Evolutionary conservation across 345 rosid genomes (phyloP), one percentile per base, ranked within the genome.

Genomic region (Carallia brachiata): DNA sequence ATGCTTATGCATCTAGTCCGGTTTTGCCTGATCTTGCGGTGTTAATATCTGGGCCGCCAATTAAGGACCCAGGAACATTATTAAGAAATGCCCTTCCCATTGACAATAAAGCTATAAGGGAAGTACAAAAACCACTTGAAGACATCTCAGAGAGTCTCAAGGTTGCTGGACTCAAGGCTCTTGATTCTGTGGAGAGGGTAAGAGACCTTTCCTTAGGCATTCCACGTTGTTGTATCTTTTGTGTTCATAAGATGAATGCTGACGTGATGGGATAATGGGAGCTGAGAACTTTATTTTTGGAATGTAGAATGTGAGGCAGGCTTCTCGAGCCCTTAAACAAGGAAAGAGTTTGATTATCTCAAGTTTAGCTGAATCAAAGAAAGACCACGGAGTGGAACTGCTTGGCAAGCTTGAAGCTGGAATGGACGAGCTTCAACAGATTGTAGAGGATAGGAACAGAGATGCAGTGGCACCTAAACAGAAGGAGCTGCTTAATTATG

Each of bases 91-190:
- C 97, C 10, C 84, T 95, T 80, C 99, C 99, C 9, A 89, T 95
- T 72, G 74, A 89, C 70, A 94, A 89, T 66, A 91, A 90, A 73
- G 96, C 99, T 72, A 84, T 90, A 48, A 86, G 99, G 78, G 93
- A 90, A 75, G 99, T 95, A 0, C 99, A 95, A 62, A 95, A 90
- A 69, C 99, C 99, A 1, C 97, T 95, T 2, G 97, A 95, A 74
- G 97, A 91, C 75, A 91, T 95, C 78, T 84, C 97, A 0, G 97
- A 95, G 27, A 87, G 95, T 79, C 97, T 95, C 83, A 91, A 89
- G 86, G 61, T 88, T 70, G 76, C 99, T 31, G 97, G 99, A 32
- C 78, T 90, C 52, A 91, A 82, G 81, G 97, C 93, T 36, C 97
- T 95, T 13, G 99, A 91, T 77, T 86, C 97, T 3, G 97, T 87